These are phyloP conservation scores for Apiospora kogelbergensis DNA, from an alignment of 2,329 filamentous ascomycete species.

Conservation along the genomic window DNA sequence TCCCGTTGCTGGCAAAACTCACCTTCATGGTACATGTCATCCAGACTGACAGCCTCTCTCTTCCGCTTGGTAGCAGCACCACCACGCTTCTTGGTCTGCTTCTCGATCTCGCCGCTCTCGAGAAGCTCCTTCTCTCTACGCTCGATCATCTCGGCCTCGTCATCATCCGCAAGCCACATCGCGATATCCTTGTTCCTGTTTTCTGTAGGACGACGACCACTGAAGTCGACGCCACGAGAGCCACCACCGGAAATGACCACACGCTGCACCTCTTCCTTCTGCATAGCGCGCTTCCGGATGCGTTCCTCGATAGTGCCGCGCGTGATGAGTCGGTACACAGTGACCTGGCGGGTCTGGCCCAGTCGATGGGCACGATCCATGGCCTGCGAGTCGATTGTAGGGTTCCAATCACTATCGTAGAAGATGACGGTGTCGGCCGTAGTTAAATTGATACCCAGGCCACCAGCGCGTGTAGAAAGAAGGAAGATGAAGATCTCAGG, in stretches of 20 bases:
- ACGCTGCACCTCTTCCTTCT: constrained; percentile 98
- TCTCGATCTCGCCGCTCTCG: constrained; percentile 68
- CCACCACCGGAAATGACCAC: constrained; percentile 94
- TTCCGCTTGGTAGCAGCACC: constrained; percentile 49
- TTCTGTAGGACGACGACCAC: constrained; percentile 81
- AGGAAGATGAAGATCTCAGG: constrained; percentile 97
- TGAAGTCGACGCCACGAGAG: constrained; percentile 89
- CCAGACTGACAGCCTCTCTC: constrained; percentile 66
- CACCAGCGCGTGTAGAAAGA: constrained; percentile 92
- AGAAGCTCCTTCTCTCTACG: constrained; percentile 85
- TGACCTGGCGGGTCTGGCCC: constrained; percentile 93
- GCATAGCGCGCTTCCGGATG: constrained; percentile 92
- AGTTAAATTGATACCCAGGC: constrained; percentile 96
- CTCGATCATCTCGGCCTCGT: constrained; percentile 92
- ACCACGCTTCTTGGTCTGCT: constrained; percentile 61
- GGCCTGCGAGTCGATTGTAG: constrained; percentile 96
- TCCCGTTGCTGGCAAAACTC: constrained; percentile 39
- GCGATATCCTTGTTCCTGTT: constrained; percentile 98
- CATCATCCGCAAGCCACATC: constrained; percentile 97
- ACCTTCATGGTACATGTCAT: constrained; percentile 99
- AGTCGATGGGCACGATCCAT: constrained; percentile 99
- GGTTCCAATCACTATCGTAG: constrained; percentile 99
- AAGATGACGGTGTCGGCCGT: constrained; percentile 98
- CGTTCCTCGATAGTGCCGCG: constrained; percentile 96
- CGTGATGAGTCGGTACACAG: constrained; percentile 96